These are phyloP conservation scores for Dryas integrifolia DNA, from an alignment of 331 rosid species.

Conservation along the genomic window DNA sequence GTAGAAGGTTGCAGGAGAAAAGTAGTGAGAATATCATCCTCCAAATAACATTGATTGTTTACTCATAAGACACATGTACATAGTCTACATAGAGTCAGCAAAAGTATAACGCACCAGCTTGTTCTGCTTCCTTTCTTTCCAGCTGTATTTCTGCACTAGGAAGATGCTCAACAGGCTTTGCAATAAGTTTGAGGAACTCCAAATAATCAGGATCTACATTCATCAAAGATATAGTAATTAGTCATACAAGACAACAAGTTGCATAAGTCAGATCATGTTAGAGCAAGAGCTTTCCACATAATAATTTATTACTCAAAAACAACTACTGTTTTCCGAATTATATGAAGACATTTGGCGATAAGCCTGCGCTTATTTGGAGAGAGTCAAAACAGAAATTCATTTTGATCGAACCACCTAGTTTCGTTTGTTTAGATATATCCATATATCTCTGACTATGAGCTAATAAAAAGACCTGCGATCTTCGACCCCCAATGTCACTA, in stretches of 20 bases:
- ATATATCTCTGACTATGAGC: too few relatives aligned
- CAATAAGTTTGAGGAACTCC: conserved; percentile 83
- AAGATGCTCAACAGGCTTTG: conserved; percentile 82
- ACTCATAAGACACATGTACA: background rate
- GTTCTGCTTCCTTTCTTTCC: conserved; percentile 98
- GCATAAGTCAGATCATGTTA: background rate
- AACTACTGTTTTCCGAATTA: too few relatives aligned
- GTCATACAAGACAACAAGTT: conserved; percentile 9
- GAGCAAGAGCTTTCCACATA: background rate
- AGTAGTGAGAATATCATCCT: background rate
- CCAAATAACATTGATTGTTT: background rate
- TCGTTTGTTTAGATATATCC: too few relatives aligned
- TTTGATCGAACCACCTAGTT: too few relatives aligned
- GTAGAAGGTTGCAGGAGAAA: background rate
- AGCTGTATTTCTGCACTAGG: conserved; percentile 98
- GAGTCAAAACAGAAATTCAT: too few relatives aligned
- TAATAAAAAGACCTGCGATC: too few relatives aligned
- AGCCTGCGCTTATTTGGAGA: too few relatives aligned
- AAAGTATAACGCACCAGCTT: conserved; percentile 60
- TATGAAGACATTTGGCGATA: too few relatives aligned
- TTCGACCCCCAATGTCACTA: too few relatives aligned
- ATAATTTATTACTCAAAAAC: background rate
- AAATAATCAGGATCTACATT: conserved; percentile 83
- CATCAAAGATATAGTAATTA: conserved; percentile 18
- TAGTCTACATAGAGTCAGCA: background rate